Conservation (phyloP, 225 moss, liverwort and hornwort genomes). For the Marchantia paleacea region DNA sequence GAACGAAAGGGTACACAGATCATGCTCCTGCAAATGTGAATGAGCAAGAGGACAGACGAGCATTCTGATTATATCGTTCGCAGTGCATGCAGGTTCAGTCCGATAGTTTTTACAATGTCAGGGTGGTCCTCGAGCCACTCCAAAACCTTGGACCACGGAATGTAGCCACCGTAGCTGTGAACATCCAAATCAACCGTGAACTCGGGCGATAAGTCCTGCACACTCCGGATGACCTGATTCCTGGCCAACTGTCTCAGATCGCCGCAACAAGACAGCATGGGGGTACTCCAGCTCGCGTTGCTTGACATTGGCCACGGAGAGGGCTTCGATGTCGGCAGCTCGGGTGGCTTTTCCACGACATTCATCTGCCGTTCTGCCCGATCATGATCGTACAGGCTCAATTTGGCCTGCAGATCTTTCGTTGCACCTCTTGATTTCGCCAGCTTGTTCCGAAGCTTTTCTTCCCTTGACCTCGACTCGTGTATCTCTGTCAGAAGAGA, state of each 20-base stretch:
- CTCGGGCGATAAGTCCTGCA: background rate
- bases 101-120: background rate
- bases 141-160: conserved; percentile 17
- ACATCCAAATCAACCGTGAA: background rate
- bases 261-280: background rate
- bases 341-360: background rate
- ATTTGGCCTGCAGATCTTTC: conserved; percentile 9
- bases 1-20: too few relatives aligned
- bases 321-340: background rate
- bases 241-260: conserved; percentile 17
- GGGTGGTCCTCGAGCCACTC: conserved; percentile 14
- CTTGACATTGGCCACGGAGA: background rate
- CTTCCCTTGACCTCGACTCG: conserved; percentile 6
- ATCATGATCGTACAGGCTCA: background rate
- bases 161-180: background rate
- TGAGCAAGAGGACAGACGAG: background rate
- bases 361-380: background rate
- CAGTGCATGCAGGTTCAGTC: conserved; percentile 1
- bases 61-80: conserved; percentile 15
- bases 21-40: too few relatives aligned
- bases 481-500: conserved; percentile 9
- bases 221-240: conserved; percentile 9
- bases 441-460: conserved; percentile 8
- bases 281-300: background rate
- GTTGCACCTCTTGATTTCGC: conserved; percentile 6